Evolutionary conservation across 768 basidiomycete species (phyloP).

Genomic region (Rhodocollybia butyracea): DNA sequence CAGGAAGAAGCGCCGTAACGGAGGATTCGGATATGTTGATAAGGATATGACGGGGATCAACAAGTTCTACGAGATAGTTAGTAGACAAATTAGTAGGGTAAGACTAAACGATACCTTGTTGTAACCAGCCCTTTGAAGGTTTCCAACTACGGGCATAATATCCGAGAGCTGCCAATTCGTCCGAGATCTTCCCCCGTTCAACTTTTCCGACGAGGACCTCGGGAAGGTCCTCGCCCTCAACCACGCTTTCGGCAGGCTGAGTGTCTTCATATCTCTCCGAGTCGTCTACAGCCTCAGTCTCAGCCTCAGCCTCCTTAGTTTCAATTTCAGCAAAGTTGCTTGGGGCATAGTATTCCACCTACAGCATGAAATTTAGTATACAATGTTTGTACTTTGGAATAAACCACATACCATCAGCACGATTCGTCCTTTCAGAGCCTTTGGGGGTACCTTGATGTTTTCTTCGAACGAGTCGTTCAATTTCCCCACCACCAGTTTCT

Average conservation of each 20-base stretch:
- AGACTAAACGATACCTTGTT: slow-evolving; percentile 25
- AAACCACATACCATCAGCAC: slow-evolving; percentile 57
- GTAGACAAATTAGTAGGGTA: neutral
- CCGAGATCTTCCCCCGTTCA: slow-evolving; percentile 36
- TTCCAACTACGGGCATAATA: slow-evolving; percentile 65
- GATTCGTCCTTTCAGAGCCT: slow-evolving; percentile 49
- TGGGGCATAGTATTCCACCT: slow-evolving; percentile 57
- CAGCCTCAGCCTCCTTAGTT: slow-evolving; percentile 21
- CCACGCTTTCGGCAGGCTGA: neutral
- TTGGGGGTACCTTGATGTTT: slow-evolving; percentile 37
- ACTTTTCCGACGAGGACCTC: slow-evolving; percentile 1
- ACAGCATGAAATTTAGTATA: neutral
- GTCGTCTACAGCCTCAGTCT: slow-evolving; percentile 16
- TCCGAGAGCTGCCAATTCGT: slow-evolving; percentile 51
- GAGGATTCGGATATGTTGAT: slow-evolving; percentile 61
- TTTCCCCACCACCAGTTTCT: slow-evolving; percentile 41
- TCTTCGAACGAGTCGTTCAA: slow-evolving; percentile 22
- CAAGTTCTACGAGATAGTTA: slow-evolving; percentile 25
- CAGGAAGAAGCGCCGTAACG: slow-evolving; percentile 37
- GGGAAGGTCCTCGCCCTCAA: slow-evolving; percentile 1
- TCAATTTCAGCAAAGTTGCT: slow-evolving; percentile 13
- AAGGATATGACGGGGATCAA: slow-evolving; percentile 44
- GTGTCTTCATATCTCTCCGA: slow-evolving; percentile 4
- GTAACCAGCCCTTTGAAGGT: slow-evolving; percentile 49
- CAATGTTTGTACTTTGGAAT: neutral